Evolutionary conservation across 106 monocot species (phyloP), one percentile per base, ranked within the genome.

Genomic region (Apostasia ramifera): DNA sequence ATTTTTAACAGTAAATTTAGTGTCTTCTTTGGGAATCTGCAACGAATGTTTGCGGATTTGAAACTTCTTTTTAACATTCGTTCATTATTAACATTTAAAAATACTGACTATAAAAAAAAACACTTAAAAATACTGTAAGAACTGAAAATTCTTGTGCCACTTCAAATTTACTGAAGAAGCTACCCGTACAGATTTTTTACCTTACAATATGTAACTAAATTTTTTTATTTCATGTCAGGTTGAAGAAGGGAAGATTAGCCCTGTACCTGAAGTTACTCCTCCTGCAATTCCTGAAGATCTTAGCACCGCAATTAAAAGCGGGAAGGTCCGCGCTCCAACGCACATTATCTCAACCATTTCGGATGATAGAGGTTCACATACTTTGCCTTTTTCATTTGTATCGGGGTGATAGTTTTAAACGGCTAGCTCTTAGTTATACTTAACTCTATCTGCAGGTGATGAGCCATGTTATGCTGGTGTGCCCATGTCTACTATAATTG

Each of bases 341-440:
- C 97, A 97, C 77, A 92, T 97, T 53, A 90, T 97, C 69, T 97
- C 97, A 58, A 97, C 97, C 6, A 97, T 97, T 68, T 89, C 97
- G 54, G 97, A 97, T 71, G 97, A 97, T 50, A 86, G 97, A 97
- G 97, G 97, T 97, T 75, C 77, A 76, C 63, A 70, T 67, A 63
- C 66, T 58, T 11, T 14, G 39, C 11, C 40, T 45, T 60, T 8
- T 44, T 52, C 40, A 49, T 41, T 39, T 2, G 2, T 67, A 7
- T 5, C 48, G 4, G 8, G 40, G 44, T 50, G 51, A 5, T 11
- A 15, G 1, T 15, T 54, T 59, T 57, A 11, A 43, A 5, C 12
- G 12, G 3, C 2, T 14, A 14, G 47, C 6, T 47, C 11, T 48
- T 65, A 14, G 5, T 65, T 47, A 2, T 26, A 65, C 42, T 65